phyloP scores from a whole-genome alignment of 2,329 filamentous ascomycete species.

The Penicillium concentricum region DNA sequence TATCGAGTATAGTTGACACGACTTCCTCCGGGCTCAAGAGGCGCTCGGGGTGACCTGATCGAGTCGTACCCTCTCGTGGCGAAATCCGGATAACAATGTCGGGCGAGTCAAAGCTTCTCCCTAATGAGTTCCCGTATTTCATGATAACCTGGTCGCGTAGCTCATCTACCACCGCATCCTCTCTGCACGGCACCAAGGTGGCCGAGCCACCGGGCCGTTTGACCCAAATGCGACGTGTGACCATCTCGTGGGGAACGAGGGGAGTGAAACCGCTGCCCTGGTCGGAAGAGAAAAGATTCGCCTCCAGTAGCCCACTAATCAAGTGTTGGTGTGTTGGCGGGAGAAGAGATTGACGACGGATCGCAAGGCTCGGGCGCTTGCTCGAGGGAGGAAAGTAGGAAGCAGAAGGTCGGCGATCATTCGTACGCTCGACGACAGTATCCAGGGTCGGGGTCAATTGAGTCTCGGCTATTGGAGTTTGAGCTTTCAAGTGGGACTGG shows the following conservation, averaged over 20 bases:
- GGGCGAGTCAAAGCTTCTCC: constrained; percentile 83
- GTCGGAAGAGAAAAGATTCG: constrained; percentile 23
- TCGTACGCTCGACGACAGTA: constrained; percentile 28
- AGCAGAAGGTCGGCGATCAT: constrained; percentile 11
- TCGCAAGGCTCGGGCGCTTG: constrained; percentile 35
- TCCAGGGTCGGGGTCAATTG: constrained; percentile 29
- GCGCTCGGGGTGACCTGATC: constrained; percentile 58
- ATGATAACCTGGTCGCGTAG: constrained; percentile 86
- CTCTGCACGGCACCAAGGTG: constrained; percentile 78
- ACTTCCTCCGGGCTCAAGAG: constrained; percentile 81
- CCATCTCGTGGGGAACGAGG: constrained; percentile 33
- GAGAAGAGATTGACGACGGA: constrained; percentile 42
- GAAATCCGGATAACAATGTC: constrained; percentile 79
- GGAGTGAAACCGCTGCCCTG: constrained; percentile 18
- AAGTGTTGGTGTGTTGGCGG: constrained; percentile 40
- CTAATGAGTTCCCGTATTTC: constrained; percentile 92
- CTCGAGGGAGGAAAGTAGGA: constrained; percentile 18
- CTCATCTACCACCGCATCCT: constrained; percentile 92
- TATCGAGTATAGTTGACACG: constrained; percentile 73
- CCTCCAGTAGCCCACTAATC: constrained; percentile 36
- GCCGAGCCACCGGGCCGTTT: constrained; percentile 81
- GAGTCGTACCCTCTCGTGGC: constrained; percentile 59
- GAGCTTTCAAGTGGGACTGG: constrained; percentile 19
- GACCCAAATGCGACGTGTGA: constrained; percentile 83
- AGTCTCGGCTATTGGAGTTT: constrained; percentile 19